Evolutionary conservation across 768 basidiomycete genomes (phyloP).

Genomic region (Gloeostereum incarnatum): DNA sequence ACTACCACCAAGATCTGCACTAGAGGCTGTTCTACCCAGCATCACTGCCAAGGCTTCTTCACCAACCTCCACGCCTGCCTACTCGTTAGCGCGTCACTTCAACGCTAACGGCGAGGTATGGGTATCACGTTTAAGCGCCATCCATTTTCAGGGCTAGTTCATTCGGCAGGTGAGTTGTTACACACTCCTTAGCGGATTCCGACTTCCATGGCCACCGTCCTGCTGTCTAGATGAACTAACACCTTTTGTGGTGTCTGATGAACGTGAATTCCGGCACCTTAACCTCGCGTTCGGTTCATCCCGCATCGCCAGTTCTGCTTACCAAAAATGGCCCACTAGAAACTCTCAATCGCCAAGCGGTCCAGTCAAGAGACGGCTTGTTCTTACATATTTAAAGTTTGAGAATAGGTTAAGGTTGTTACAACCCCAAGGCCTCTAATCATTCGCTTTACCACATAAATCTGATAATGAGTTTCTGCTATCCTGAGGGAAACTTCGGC

Average conservation of each 20-base stretch:
- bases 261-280: conserved; percentile 77
- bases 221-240: conserved; percentile 86
- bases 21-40: conserved; percentile 69
- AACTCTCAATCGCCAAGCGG: conserved; percentile 77
- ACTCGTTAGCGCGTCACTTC: conserved; percentile 64
- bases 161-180: conserved; percentile 88
- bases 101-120: conserved; percentile 75
- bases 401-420: conserved; percentile 81
- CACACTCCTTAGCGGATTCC: conserved; percentile 81
- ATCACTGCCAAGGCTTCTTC: conserved; percentile 74
- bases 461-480: conserved; percentile 45
- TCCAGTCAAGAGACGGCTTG: conserved; percentile 76
- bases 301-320: conserved; percentile 63
- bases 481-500: conserved; percentile 76
- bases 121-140: conserved; percentile 83
- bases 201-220: conserved; percentile 85
- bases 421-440: conserved; percentile 86
- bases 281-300: conserved; percentile 63
- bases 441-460: conserved; percentile 76
- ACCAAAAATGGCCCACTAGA: conserved; percentile 76
- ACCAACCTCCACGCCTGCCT: conserved; percentile 72
- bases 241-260: conserved; percentile 81
- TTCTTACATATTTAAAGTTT: conserved; percentile 83
- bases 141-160: conserved; percentile 89
- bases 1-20: conserved; percentile 86